A percentile compares a stretch with the other conserved stretches of the same genome.
These are phyloP conservation scores for Diplosphaera chodatii DNA, from an alignment of 139 green algal species.

Conservation along the genomic window DNA sequence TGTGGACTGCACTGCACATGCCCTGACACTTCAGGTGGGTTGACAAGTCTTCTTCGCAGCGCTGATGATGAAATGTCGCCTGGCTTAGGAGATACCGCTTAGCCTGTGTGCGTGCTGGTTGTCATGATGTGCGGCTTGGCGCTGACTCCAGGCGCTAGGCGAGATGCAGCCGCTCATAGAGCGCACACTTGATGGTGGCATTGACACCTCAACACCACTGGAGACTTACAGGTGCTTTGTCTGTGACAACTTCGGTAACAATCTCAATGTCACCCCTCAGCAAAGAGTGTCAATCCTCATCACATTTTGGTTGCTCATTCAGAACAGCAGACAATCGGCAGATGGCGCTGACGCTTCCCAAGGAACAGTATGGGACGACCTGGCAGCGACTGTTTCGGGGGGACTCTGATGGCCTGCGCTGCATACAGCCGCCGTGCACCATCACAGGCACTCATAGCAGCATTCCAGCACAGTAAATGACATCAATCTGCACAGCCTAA, in stretches of 20 bases:
- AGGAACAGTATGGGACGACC: slow-evolving; percentile 28
- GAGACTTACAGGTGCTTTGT: slow-evolving; percentile 40
- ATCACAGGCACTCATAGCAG: slow-evolving; percentile 35
- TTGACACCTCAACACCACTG: slow-evolving; percentile 31
- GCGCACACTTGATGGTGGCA: slow-evolving; percentile 19
- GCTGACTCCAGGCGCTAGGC: slow-evolving; percentile 45
- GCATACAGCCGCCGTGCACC: slow-evolving; percentile 41
- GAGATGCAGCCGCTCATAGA: slow-evolving; percentile 52
- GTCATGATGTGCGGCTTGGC: no score
- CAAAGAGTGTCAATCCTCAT: no score
- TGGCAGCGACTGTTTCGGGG: slow-evolving; percentile 57
- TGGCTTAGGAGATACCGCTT: no score
- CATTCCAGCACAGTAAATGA: no score
- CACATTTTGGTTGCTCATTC: not conserved
- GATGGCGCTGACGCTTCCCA: slow-evolving; percentile 36
- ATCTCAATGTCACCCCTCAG: no score
- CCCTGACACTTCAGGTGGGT: slow-evolving; percentile 21
- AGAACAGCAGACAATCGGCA: slow-evolving; percentile 46
- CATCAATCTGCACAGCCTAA: no score
- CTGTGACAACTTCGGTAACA: no score
- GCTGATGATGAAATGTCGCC: no score
- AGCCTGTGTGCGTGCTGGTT: no score
- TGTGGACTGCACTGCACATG: slow-evolving; percentile 26
- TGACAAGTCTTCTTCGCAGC: no score
- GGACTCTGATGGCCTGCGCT: slow-evolving; percentile 45